phyloP scores from a whole-genome alignment of 805 yeast species.

The Osmozyma mogii region DNA sequence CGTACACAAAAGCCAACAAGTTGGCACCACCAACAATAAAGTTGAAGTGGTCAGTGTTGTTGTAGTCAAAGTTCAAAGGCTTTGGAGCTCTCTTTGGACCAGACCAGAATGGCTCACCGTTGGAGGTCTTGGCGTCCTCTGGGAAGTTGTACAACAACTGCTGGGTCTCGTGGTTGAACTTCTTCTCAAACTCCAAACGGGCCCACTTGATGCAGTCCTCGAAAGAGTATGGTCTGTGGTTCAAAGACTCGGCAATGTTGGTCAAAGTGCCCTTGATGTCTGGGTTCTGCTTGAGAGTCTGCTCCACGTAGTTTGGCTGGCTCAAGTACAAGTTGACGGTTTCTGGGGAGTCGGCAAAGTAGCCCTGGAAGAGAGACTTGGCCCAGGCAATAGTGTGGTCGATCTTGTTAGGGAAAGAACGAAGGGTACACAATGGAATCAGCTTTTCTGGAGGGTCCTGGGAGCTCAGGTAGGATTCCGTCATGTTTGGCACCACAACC shows the following conservation, averaged over 20 bases:
- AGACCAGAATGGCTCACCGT: constrained; percentile 94
- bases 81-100: constrained; percentile 96
- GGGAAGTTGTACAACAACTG: constrained; percentile 95
- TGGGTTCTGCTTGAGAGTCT: constrained; percentile 82
- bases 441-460: constrained; percentile 99
- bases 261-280: constrained; percentile 84
- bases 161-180: constrained; percentile 76
- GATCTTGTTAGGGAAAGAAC: constrained; percentile 96
- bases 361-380: constrained; percentile 87
- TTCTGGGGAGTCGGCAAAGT: constrained; percentile 84
- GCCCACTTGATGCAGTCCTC: constrained; percentile 97
- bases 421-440: constrained; percentile 92
- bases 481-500: constrained; percentile 85
- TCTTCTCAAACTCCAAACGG: constrained; percentile 76
- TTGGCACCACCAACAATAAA: constrained; percentile 88
- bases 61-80: constrained; percentile 70
- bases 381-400: constrained; percentile 99
- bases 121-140: constrained; percentile 79
- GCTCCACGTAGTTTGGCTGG: constrained; percentile 89
- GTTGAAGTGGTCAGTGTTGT: constrained; percentile 69
- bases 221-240: constrained; percentile 77
- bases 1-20: constrained; percentile 83
- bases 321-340: constrained; percentile 85
- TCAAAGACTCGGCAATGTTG: constrained; percentile 67
- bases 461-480: constrained; percentile 93